Evolutionary conservation across 257 asterid genomes (phyloP), one percentile per base, ranked within the genome.

Genomic region (Solanum neorickii): DNA sequence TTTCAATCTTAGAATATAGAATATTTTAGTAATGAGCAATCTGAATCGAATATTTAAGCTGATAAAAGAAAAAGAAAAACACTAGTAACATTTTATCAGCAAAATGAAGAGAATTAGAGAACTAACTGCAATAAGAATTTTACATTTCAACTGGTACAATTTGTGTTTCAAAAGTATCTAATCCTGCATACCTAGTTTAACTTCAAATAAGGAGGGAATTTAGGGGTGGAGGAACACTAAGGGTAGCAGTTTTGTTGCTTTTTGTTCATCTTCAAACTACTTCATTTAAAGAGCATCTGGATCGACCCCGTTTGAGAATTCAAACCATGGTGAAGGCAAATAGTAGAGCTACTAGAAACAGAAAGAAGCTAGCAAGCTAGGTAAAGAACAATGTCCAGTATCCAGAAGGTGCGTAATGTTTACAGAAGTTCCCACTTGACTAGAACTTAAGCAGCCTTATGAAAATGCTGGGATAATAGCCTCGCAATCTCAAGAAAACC

Each of bases 401-500:
- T 46, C 68, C 68, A 29, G 68, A 80, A 47, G 41, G 42, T 47
- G 68, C 18, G 29, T 47, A 27, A 47, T 9, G 68, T 80, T 80
- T 47, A 18, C 66, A 47, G 29, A 47, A 27, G 42, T 80, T 47
- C 15, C 41, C 18, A 0, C 68, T 44, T 27, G 18, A 47, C 85
- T 47, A 18, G 12, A 80, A 27, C 29, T 89, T 84, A 92, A 65
- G 92, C 33, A 41, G 90, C 60, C 90, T 93, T 91, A 0, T 88
- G 92, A 46, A 94, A 94, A 87, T 94, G 96, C 87, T 87, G 88
- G 33, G 94, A 70, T 82, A 94, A 87, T 88, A 93, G 85, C 74
- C 92, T 92, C 1, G 93, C 95, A 2, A 93, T 88, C 87, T 91
- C 93, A 29, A 84, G 89, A 87, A 93, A 93, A 83, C 92, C 91